Base-by-base conservation (phyloP, 2,329 filamentous ascomycete species). In the Clonostachys byssicola region DNA sequence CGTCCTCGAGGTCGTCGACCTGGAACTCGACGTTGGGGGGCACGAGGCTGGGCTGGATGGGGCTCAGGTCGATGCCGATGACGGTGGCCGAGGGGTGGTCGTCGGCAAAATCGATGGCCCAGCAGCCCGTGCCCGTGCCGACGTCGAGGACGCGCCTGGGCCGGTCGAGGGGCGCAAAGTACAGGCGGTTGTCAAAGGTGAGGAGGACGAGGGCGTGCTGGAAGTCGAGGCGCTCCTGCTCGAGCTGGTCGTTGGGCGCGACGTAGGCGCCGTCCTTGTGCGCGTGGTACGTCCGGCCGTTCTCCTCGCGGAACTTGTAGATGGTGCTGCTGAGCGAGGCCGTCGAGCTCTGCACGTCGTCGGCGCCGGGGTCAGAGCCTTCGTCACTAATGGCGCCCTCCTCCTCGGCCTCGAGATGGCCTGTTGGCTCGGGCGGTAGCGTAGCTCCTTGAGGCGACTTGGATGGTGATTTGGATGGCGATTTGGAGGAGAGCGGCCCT, bases 1-100 rank as follows among this genome's bases (percentile, higher is more conserved):
- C 52, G 44, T 60, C 55, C 23, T 66, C 63, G 2, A 60, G 51
- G 47, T 70, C 66, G 47, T 70, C 66, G 46, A 70, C 57, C 43
- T 70, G 65, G 53, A 77, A 77, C n/a, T 59, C 57, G 40, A 73
- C 62, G 49, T 77, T 77, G 1, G 68, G 65, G 1, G 73, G 73
- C 8, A 72, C 68, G 40, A 52, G 53, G 44, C 18, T 41, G 1
- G 65, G 65, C 41, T 68, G 65, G 20, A 68, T 64, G 1, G 63
- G 62, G 5, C 57, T 60, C 3, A 68, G 45, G 45, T 68, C 66
- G 33, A 64, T 57, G 14, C 62, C 61, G 39, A 57, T 51, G 16
- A 60, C 56, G 52, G 56, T 47, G 10, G 56, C 48, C 34, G 51
- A 52, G 10, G 56, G 57, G 23, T 56, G 52, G 12, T 49, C 40